Evolutionary conservation across 768 basidiomycete genomes (phyloP).

Genomic region (Leccinum variicolor): DNA sequence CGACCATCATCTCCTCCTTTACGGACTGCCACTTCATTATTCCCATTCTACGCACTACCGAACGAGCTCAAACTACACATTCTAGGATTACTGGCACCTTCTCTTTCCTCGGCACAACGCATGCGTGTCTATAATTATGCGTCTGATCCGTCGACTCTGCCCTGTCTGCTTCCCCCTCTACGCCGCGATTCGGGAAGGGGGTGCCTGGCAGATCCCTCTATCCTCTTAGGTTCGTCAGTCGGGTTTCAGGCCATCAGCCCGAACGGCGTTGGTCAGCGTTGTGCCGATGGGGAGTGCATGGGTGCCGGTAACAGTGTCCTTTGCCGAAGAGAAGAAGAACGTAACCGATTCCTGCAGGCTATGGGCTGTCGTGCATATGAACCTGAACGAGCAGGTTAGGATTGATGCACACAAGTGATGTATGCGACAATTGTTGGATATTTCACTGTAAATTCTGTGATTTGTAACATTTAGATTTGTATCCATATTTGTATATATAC

Average conservation of each 20-base stretch:
- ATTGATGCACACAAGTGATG: not conserved
- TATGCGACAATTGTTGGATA: not conserved
- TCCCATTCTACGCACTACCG: conserved; percentile 46
- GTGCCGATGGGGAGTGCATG: conserved; percentile 39
- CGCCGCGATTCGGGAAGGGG: conserved; percentile 17
- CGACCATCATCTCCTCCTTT: conserved; percentile 13
- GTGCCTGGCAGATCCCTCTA: conserved; percentile 21
- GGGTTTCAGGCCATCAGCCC: conserved; percentile 4
- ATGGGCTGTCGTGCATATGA: conserved; percentile 50
- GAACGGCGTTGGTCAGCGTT: conserved; percentile 20
- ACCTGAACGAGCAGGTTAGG: conserved; percentile 14
- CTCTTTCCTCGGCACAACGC: conserved; percentile 54
- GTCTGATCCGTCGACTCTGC: conserved; percentile 47
- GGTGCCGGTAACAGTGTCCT: conserved; percentile 36
- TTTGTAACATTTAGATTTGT: not conserved
- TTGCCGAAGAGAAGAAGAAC: conserved; percentile 42
- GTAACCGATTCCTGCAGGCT: conserved; percentile 40
- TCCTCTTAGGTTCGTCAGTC: conserved; percentile 11
- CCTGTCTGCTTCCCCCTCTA: conserved; percentile 35
- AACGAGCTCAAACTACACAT: conserved; percentile 56
- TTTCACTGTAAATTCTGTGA: not conserved
- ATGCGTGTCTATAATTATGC: conserved; percentile 55
- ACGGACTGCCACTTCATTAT: conserved; percentile 18
- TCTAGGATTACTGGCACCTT: conserved; percentile 53
- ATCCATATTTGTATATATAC: not conserved